phyloP scores from a whole-genome alignment of 2,329 filamentous ascomycete genomes.

The Aspergillus quadricinctus region DNA sequence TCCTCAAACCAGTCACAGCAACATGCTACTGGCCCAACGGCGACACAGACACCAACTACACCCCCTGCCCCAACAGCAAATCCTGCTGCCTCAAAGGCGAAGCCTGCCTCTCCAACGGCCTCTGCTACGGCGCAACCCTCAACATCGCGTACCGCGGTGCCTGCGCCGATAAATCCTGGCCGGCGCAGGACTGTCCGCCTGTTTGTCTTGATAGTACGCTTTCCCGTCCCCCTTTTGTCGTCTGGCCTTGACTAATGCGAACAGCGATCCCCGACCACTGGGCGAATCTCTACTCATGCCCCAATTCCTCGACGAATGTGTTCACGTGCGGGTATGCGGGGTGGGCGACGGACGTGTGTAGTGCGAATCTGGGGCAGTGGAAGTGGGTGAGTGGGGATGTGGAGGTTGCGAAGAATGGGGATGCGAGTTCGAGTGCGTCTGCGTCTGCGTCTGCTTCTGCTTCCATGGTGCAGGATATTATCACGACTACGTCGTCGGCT shows the following conservation, averaged over 20 bases:
- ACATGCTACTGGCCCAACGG: constrained; percentile 8
- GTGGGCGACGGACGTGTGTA: constrained; percentile 6
- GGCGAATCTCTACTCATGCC: constrained; percentile 12
- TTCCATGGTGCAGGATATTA: not conserved
- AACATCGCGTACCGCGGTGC: constrained; percentile 11
- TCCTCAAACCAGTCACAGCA: not conserved
- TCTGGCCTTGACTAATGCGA: not conserved
- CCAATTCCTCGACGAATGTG: constrained; percentile 2
- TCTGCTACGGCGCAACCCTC: constrained; percentile 7
- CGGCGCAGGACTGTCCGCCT: constrained; percentile 8
- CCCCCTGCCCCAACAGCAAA: constrained; percentile 9
- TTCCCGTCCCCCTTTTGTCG: too few species aligned
- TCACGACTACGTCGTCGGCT: not conserved
- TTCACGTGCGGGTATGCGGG: constrained; percentile 8
- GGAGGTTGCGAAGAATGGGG: not conserved
- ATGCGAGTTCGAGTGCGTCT: not conserved
- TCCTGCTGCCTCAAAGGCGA: constrained; percentile 10
- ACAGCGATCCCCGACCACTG: constrained; percentile 6
- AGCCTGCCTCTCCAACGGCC: constrained; percentile 13
- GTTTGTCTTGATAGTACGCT: constrained; percentile 8
- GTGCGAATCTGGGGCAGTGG: constrained; percentile 1
- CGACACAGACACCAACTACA: constrained; percentile 1
- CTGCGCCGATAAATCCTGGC: constrained; percentile 14
- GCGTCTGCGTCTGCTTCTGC: not conserved
- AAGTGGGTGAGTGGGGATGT: constrained; percentile 4